These are phyloP conservation scores for Leishmania arabica DNA, from an alignment of 208 protist species.

Conservation along the genomic window DNA sequence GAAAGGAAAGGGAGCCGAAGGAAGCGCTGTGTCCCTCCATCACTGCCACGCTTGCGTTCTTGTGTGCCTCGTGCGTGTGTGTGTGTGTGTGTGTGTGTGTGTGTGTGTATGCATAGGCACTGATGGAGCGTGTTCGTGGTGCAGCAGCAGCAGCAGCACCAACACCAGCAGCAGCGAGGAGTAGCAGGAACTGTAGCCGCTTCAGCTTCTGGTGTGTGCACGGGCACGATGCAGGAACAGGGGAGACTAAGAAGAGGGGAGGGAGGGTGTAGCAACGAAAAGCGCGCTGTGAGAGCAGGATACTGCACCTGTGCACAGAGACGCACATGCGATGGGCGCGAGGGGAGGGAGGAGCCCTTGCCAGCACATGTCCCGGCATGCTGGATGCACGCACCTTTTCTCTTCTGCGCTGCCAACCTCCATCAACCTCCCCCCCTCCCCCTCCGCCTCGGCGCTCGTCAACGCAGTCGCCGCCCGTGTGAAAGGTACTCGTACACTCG, in stretches of 20 bases:
- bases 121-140: background rate
- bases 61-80: constrained; percentile 3
- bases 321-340: background rate
- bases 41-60: background rate
- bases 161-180: background rate
- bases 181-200: background rate
- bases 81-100: constrained; percentile 8
- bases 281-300: background rate
- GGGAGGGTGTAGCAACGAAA: background rate
- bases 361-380: background rate
- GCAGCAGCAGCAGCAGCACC: background rate
- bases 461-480: constrained; percentile 22
- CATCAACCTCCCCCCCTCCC: background rate
- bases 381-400: background rate
- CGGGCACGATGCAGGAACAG: background rate
- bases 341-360: background rate
- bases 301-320: background rate
- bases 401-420: background rate
- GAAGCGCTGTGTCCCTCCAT: background rate
- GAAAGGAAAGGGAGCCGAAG: background rate
- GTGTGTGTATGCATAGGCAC: background rate
- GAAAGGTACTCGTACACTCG: constrained; percentile 34
- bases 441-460: background rate
- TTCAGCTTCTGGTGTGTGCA: background rate
- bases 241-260: background rate